Base-by-base conservation (phyloP, 2,329 filamentous ascomycete species). In the Hirsutella minnesotensis region DNA sequence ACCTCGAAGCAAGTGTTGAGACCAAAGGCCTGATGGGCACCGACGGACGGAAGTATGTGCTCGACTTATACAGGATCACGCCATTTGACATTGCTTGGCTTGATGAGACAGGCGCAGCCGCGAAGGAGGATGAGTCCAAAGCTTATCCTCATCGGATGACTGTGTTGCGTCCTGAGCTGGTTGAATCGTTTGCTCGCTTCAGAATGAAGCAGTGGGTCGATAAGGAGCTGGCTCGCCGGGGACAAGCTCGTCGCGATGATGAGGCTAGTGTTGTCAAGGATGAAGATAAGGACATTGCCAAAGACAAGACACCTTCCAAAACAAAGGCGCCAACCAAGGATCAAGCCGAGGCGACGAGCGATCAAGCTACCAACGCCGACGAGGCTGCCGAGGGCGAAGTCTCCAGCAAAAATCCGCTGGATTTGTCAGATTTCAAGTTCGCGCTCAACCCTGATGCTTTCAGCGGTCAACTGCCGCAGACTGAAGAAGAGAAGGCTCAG, bases 1-100 rank as follows among this genome's bases (percentile, higher is more conserved):
- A 95, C 48, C 73, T 98, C 3, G 90, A 96, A 63, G 87, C 86
- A 34, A 96, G 89, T 55, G 89, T 98, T 13, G 92, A 98, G 66
- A 98, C 92, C 42, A 98, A 98, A 70, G 92, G 92, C 42, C 71
- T 98, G n/a, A 72, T 98, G 53, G 92, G 92, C 39, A 98, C 92
- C 1, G 92, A 98, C 57, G 92, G 89, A 31, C 79, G 92, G 54
- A 95, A 95, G 61, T 98, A 98, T 58, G 86, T 95, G n/a, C 76
- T 98, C 40, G 92, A 98, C 56, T 69, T 98, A 42, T 98, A 98
- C 69, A 81, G 92, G 45, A 83, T 96, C 49, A 94, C 92, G 3
- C 92, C 92, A 5, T 68, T 96, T 44, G 92, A 98, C 62, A 80
- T 95, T 44, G 65, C 74, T 19, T 98, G 94, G 89, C 73, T 95